phyloP scores from a whole-genome alignment of 2,329 filamentous ascomycete species.

The Coniosporium tulheliwenetii region DNA sequence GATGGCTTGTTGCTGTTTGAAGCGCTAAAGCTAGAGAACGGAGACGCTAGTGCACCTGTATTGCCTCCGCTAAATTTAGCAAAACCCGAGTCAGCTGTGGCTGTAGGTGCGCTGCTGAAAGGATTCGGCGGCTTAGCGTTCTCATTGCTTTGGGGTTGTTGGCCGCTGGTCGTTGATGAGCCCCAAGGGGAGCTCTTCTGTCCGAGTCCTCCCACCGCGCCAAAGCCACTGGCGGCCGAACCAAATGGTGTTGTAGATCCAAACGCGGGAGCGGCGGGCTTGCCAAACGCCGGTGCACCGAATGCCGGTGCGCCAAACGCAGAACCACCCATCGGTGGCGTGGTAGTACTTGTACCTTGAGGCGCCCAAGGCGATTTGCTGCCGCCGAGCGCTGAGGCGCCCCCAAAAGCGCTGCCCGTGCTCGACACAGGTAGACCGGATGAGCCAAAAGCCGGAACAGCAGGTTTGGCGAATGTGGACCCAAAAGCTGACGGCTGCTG shows the following conservation, averaged over 20 bases:
- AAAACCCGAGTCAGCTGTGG: conserved; percentile 13
- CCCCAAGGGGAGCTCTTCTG: conserved; percentile 7
- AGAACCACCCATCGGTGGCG: conserved; percentile 2
- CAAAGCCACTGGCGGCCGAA: conserved; percentile 6
- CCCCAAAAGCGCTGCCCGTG: conserved; percentile 9
- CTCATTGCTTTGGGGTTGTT: not conserved
- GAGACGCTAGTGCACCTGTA: conserved; percentile 3
- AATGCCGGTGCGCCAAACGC: conserved; percentile 10
- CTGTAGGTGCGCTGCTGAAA: conserved; percentile 6
- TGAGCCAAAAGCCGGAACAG: conserved; percentile 8
- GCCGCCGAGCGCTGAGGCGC: conserved; percentile 10
- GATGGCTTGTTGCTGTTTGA: conserved; percentile 1
- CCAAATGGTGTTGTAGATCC: conserved; percentile 7
- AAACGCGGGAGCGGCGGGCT: conserved; percentile 4
- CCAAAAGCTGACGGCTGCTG: conserved; percentile 16
- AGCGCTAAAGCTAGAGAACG: conserved; percentile 5
- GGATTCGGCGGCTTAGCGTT: conserved; percentile 4
- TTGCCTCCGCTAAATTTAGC: conserved; percentile 11
- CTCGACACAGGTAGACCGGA: conserved; percentile 4
- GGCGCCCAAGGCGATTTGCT: conserved; percentile 13
- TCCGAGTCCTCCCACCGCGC: conserved; percentile 6
- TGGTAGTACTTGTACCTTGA: conserved; percentile 3
- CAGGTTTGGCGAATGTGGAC: conserved; percentile 6
- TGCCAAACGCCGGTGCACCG: conserved; percentile 1
- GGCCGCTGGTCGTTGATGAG: not conserved